These are phyloP conservation scores for Dittrichia graveolens DNA, from an alignment of 129 eudicot species.

Conservation along the genomic window DNA sequence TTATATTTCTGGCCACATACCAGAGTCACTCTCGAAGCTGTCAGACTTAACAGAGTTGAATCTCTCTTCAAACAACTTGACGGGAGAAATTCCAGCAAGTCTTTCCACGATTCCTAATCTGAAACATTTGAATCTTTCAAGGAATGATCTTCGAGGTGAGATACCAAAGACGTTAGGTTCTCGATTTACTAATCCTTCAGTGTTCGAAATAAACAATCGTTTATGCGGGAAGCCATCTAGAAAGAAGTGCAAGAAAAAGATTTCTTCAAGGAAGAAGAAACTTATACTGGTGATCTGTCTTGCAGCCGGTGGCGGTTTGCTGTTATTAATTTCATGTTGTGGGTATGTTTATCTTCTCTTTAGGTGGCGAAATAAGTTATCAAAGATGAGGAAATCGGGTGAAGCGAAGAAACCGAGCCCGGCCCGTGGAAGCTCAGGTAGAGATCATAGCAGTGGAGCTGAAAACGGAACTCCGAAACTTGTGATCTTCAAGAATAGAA, in stretches of 20 bases:
- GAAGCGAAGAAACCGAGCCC: slow-evolving; percentile 77
- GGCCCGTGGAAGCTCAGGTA: slow-evolving; percentile 53
- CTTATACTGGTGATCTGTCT: slow-evolving; percentile 57
- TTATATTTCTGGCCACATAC: slow-evolving; percentile 57
- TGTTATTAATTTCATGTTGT: slow-evolving; percentile 61
- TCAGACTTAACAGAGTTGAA: slow-evolving; percentile 48
- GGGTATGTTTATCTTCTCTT: slow-evolving; percentile 56
- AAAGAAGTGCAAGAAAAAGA: slow-evolving; percentile 43
- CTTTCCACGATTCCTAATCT: slow-evolving; percentile 48
- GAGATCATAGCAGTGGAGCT: slow-evolving; percentile 56
- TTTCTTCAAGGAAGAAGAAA: slow-evolving; percentile 42
- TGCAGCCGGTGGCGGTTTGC: slow-evolving; percentile 46
- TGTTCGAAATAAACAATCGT: slow-evolving; percentile 47
- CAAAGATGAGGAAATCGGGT: slow-evolving; percentile 35
- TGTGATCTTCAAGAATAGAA: slow-evolving; percentile 63
- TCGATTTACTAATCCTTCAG: slow-evolving; percentile 60
- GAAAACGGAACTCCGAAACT: slow-evolving; percentile 70
- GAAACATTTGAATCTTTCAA: slow-evolving; percentile 53
- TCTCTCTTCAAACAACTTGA: slow-evolving; percentile 59
- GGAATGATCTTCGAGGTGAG: slow-evolving; percentile 70
- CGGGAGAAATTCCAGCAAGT: slow-evolving; percentile 58
- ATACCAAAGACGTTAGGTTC: slow-evolving; percentile 57
- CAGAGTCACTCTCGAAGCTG: slow-evolving; percentile 49
- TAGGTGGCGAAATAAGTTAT: slow-evolving; percentile 62
- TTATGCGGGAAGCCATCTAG: slow-evolving; percentile 71